Conservation (phyloP, 2,329 filamentous ascomycete genomes). For the Trichoderma hamatum region DNA sequence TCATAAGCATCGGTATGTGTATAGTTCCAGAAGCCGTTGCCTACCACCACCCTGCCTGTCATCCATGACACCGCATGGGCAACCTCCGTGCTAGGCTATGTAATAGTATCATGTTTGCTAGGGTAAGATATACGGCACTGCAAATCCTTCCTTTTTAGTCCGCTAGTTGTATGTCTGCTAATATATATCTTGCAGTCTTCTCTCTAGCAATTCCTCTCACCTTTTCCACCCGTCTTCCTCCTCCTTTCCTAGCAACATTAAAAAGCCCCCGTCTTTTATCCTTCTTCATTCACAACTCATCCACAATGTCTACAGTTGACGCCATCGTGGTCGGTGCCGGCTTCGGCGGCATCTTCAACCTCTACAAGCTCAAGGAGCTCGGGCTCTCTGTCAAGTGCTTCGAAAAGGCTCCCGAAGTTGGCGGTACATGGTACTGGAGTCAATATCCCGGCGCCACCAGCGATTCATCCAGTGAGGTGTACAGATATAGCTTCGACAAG, state of each 20-base stretch:
- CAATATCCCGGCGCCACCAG: background rate
- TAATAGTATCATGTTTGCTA: background rate
- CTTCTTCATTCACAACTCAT: background rate
- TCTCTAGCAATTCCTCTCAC: background rate
- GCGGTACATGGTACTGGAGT: constrained; percentile 10
- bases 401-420: background rate
- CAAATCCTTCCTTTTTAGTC: background rate
- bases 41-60: too few species aligned
- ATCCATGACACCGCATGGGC: too few species aligned
- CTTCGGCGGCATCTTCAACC: background rate
- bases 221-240: background rate
- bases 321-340: constrained; percentile 2
- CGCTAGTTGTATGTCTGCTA: background rate
- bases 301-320: background rate
- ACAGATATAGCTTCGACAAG: constrained; percentile 6
- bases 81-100: background rate
- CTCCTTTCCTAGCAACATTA: background rate
- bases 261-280: too few species aligned
- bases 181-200: background rate
- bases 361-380: constrained; percentile 5
- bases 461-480: background rate
- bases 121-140: background rate
- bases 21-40: too few species aligned
- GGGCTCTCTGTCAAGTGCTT: background rate
- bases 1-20: too few species aligned